These are phyloP conservation scores for Coemansia sp. DNA, from an alignment of 192 early-diverging fungal genomes.

Conservation along the genomic window DNA sequence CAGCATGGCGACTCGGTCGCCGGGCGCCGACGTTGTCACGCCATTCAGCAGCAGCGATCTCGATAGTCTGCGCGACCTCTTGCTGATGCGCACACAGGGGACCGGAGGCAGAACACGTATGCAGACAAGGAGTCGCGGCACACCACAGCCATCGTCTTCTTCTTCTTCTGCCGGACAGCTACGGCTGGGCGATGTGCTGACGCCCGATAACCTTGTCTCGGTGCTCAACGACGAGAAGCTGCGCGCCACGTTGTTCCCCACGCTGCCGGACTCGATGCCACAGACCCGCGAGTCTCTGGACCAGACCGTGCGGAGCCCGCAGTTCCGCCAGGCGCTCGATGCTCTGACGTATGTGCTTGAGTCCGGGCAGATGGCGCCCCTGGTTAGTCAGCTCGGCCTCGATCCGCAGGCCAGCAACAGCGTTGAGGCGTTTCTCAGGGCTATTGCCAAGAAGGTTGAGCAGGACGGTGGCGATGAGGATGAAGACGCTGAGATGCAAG, in stretches of 20 bases:
- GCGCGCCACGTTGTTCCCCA: slow-evolving; percentile 45
- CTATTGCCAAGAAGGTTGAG: slow-evolving; percentile 46
- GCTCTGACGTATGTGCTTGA: slow-evolving; percentile 48
- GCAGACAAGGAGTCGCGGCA: background rate
- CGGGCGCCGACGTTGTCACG: slow-evolving; percentile 35
- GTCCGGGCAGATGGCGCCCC: slow-evolving; percentile 50
- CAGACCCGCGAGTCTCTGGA: slow-evolving; percentile 22
- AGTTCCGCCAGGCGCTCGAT: slow-evolving; percentile 54
- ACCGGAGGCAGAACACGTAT: background rate
- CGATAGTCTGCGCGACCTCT: slow-evolving; percentile 25
- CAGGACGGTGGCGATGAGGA: slow-evolving; percentile 18
- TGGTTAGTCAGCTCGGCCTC: slow-evolving; percentile 52
- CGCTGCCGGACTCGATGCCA: slow-evolving; percentile 38
- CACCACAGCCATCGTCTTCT: background rate
- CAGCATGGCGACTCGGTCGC: slow-evolving; percentile 13
- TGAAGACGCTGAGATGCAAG: slow-evolving; percentile 26
- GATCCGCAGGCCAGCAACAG: slow-evolving; percentile 44
- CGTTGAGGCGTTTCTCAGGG: slow-evolving; percentile 48
- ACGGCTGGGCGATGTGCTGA: slow-evolving; percentile 50
- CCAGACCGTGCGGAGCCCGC: slow-evolving; percentile 43
- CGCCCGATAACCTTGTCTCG: slow-evolving; percentile 24
- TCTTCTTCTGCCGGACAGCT: background rate
- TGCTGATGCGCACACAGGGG: slow-evolving; percentile 30
- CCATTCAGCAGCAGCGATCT: slow-evolving; percentile 25
- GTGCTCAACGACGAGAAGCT: slow-evolving; percentile 38